Evolutionary conservation across 1,284 basidiomycete genomes (phyloP).

Genomic region (Leccinum solheimii): DNA sequence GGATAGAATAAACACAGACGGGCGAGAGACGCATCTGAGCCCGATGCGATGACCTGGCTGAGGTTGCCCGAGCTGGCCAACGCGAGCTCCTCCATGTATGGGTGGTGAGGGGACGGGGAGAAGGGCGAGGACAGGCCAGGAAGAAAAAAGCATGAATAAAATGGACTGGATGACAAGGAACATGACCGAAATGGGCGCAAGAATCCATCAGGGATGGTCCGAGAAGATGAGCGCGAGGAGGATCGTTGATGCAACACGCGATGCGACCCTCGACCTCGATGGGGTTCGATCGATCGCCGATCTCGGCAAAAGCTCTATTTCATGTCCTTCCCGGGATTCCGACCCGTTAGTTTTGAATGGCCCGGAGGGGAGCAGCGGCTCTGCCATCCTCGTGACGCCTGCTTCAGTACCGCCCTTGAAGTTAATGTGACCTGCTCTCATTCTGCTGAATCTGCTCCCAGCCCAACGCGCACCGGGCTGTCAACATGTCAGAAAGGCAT

Average conservation of each 20-base stretch:
- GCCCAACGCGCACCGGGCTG: not conserved
- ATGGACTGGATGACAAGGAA: not conserved
- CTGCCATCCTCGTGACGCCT: not conserved
- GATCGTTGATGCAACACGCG: not conserved
- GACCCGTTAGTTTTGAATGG: too few species aligned
- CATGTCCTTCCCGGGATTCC: too few species aligned
- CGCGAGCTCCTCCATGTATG: slow-evolving; percentile 43
- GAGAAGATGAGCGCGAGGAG: not conserved
- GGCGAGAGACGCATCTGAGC: slow-evolving; percentile 40
- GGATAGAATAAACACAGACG: slow-evolving; percentile 30
- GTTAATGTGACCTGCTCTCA: not conserved
- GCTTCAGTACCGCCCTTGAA: not conserved
- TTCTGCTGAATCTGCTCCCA: not conserved
- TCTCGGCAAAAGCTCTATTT: not conserved
- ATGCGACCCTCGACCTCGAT: not conserved
- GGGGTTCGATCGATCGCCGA: not conserved
- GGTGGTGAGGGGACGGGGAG: not conserved
- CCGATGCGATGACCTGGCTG: slow-evolving; percentile 29
- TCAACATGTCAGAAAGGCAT: not conserved
- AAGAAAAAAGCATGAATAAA: not conserved
- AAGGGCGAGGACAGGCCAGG: not conserved
- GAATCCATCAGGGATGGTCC: not conserved
- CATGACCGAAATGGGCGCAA: not conserved
- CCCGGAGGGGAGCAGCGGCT: not conserved
- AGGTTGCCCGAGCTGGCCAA: slow-evolving; percentile 38